Evolutionary conservation across 495 filamentous ascomycete species (phyloP), one percentile per base, ranked within the genome.

Genomic region (Astrocystis sublimbata): DNA sequence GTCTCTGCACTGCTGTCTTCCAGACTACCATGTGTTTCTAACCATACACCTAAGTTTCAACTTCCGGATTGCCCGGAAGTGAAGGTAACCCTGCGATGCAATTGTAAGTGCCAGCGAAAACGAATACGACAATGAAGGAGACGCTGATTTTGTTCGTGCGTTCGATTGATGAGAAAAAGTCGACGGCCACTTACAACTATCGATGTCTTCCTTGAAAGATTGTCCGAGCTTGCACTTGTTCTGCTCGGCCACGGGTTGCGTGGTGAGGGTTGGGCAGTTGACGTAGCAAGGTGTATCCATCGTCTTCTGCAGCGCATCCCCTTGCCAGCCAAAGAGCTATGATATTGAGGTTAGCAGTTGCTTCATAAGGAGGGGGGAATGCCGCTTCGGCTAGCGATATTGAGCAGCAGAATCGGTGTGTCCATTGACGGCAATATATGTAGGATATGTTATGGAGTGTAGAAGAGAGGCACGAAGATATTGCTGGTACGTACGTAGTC

Each of bases 311-410:
- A 73, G 49, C n/a, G 70, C 65, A 30, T 73, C 61, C 4, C 60
- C 68, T 8, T 70, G 63, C 73, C 73, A 72, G 17, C 71, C 69
- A 38, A 75, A 73, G 1, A 75, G 46, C n/a, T n/a, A n/a, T n/a
- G n/a, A n/a, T n/a, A n/a, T n/a, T n/a, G n/a, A n/a, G n/a, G n/a
- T n/a, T n/a, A n/a, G n/a, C n/a, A n/a, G n/a, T n/a, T n/a, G n/a
- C n/a, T n/a, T n/a, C n/a, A n/a, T n/a, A n/a, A n/a, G n/a, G n/a
- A n/a, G n/a, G n/a, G n/a, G n/a, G n/a, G n/a, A n/a, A n/a, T n/a
- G n/a, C n/a, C n/a, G n/a, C n/a, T n/a, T n/a, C n/a, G n/a, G n/a
- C n/a, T n/a, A n/a, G n/a, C n/a, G n/a, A n/a, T n/a, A n/a, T n/a
- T n/a, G n/a, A n/a, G n/a, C n/a, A n/a, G n/a, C n/a, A n/a, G n/a